Evolutionary conservation across 345 rosid species (phyloP).

Genomic region (Salix exigua): DNA sequence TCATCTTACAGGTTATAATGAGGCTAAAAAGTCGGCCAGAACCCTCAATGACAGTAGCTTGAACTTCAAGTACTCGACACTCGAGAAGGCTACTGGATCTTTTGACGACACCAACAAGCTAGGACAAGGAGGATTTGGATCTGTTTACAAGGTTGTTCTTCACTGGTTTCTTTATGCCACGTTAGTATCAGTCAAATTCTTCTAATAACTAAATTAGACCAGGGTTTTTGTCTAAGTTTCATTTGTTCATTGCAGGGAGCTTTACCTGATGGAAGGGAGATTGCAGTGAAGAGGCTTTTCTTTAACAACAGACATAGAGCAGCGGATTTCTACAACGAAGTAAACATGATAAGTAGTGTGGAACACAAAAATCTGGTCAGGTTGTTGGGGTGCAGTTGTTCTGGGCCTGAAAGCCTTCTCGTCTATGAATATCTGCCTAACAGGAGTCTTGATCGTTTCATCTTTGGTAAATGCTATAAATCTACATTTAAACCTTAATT

Average conservation of each 20-base stretch:
- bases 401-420: conserved; percentile 94
- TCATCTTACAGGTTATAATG: conserved; percentile 53
- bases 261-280: conserved; percentile 81
- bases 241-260: conserved; percentile 48
- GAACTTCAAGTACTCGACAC: conserved; percentile 84
- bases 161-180: neutral
- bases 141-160: conserved; percentile 73
- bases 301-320: conserved; percentile 87
- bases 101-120: conserved; percentile 69
- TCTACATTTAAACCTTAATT: neutral
- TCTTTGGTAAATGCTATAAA: conserved; percentile 49
- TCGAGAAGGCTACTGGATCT: conserved; percentile 81
- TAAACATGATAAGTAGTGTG: conserved; percentile 77
- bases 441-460: conserved; percentile 79
- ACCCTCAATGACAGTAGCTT: conserved; percentile 72
- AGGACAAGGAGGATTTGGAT: conserved; percentile 96
- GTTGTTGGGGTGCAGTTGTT: conserved; percentile 81
- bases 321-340: conserved; percentile 88
- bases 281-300: conserved; percentile 88
- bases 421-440: conserved; percentile 80
- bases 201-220: neutral
- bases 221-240: neutral
- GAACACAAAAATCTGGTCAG: conserved; percentile 94
- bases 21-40: conserved; percentile 61
- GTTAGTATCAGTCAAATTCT: neutral